Evolutionary conservation across 306 rosid species (phyloP).

Genomic region (Sindora glabra): DNA sequence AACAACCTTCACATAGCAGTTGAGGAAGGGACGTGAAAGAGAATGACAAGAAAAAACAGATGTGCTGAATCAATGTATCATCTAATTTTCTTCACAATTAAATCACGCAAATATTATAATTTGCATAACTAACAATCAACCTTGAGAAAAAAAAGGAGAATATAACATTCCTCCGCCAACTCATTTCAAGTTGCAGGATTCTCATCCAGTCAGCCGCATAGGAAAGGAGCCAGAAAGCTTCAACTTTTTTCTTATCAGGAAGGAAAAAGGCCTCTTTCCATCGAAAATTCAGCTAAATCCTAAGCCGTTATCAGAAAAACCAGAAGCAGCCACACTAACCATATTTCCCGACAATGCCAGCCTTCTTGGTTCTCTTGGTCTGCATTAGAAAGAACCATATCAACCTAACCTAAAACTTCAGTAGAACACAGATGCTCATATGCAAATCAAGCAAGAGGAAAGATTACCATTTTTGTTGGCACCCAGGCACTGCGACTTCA

Average conservation of each 20-base stretch:
- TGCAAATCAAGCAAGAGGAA: neutral
- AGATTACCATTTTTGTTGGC: conserved; percentile 23
- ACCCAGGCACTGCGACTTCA: neutral
- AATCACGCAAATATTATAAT: neutral
- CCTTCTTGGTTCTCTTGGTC: conserved; percentile 88
- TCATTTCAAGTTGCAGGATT: neutral
- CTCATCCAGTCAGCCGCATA: neutral
- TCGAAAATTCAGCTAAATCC: too few species aligned
- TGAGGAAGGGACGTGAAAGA: neutral
- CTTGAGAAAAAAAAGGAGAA: neutral
- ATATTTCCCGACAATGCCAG: conserved; percentile 69
- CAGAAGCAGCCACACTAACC: conserved; percentile 23
- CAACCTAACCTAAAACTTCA: neutral
- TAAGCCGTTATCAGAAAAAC: too few species aligned
- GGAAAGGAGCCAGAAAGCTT: too few species aligned
- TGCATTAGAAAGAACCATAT: conserved; percentile 4
- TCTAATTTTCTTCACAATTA: too few species aligned
- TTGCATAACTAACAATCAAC: neutral
- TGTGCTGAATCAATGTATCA: too few species aligned
- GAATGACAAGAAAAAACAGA: neutral
- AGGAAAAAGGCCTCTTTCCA: too few species aligned
- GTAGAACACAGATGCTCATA: too few species aligned
- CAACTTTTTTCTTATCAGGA: too few species aligned
- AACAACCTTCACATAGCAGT: neutral
- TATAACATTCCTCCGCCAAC: neutral